Conservation (phyloP, 805 yeast genomes). For the Wickerhamiella allomyrinae region DNA sequence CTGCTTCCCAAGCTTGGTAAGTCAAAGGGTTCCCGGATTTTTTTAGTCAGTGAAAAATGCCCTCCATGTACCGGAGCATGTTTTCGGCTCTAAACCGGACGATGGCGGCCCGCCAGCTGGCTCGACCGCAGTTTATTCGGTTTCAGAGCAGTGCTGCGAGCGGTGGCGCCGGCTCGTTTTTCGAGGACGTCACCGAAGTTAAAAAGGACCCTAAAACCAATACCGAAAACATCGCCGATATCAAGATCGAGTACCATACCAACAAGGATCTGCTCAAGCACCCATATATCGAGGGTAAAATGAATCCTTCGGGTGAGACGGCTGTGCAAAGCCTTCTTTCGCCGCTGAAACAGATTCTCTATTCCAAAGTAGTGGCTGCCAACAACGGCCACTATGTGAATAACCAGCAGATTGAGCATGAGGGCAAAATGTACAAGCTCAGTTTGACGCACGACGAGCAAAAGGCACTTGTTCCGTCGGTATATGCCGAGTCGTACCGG, state of each 20-base stretch:
- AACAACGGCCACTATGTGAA: constrained; percentile 61
- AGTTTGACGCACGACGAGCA: constrained; percentile 50
- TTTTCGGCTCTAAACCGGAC: neutral
- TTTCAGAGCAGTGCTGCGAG: neutral
- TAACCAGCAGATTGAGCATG: constrained; percentile 34
- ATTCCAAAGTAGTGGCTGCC: constrained; percentile 41
- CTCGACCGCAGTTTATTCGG: neutral
- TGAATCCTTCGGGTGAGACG: constrained; percentile 36
- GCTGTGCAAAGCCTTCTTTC: constrained; percentile 45
- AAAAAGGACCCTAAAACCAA: neutral
- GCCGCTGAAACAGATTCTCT: constrained; percentile 57
- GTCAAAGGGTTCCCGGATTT: too few relatives aligned
- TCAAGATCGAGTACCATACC: constrained; percentile 7
- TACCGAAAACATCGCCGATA: neutral
- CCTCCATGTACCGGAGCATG: neutral
- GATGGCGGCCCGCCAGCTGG: neutral
- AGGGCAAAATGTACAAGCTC: constrained; percentile 40
- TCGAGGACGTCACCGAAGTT: neutral
- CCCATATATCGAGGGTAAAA: constrained; percentile 13
- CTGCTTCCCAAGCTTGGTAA: too few relatives aligned
- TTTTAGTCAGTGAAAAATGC: neutral
- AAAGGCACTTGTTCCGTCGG: constrained; percentile 71
- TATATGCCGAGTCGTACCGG: constrained; percentile 68
- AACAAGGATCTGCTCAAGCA: constrained; percentile 15
- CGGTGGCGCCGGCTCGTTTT: neutral